Evolutionary conservation across 306 rosid genomes (phyloP), one percentile per base, ranked within the genome.

Genomic region (Dryas octopetala): DNA sequence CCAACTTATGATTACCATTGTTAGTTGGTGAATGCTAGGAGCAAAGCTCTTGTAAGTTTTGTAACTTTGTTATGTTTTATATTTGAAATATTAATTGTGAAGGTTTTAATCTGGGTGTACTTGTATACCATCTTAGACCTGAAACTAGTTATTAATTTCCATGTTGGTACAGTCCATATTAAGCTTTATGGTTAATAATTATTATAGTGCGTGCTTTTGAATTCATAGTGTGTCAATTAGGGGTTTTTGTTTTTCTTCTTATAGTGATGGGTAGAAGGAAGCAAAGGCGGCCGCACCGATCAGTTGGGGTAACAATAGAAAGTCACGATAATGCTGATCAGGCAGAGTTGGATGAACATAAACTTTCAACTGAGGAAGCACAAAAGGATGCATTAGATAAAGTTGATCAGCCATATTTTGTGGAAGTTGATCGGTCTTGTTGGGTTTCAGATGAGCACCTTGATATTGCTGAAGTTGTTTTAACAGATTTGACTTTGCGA

Each of bases 391-490:
- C 76, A 41, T 45, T 62, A 76, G 80, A 65, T 77, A 78, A 63
- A 45, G 66, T 79, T 71, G 86, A 83, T 52, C 53, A 65, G 60
- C 88, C 91, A 2, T 86, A 89, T 77, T 88, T 87, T 78, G 93
- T 91, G 62, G 98, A 91, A 80, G 85, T 91, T 84, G 96, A 89
- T 68, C 77, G 71, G 85, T 74, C 82, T 7, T 44, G 80, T 77
- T 87, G 91, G 96, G 76, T 77, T 76, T 85, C 82, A 9, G 76
- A 85, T 44, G 86, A 86, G 74, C 97, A 91, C 79, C 86, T 78
- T 59, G 98, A 95, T 83, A 77, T 95, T 82, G 89, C 97, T 9
- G 97, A 95, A 85, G 80, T 91, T 81, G 89, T 95, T 86, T 68
- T 91, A 13, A 79, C 70, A 16, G 80, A 84, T 85, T 84, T 89